Evolutionary conservation across 352 stramenopile genomes (phyloP), one percentile per base, ranked within the genome.

Genomic region (Pythium insidiosum): DNA sequence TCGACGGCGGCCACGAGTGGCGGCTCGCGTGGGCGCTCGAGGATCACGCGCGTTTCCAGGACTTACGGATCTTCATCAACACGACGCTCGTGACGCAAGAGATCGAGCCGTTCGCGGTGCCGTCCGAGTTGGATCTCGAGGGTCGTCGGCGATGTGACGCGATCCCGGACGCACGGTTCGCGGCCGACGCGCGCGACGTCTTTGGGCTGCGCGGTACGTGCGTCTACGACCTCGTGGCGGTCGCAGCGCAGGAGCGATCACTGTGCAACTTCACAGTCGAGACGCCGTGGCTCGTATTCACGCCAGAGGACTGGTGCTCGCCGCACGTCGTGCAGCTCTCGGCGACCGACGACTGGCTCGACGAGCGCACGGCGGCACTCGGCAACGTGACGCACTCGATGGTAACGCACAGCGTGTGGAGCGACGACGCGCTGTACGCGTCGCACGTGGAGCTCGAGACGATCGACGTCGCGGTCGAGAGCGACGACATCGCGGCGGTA

Each of bases 281-380:
- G 24, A 81, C 78, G 24, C 78, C 78, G n/a, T 83, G 73, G 66
- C 66, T 86, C 24, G 68, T 87, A 11, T 87, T 87, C 61, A 73
- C 72, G 0, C 70, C 70, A 0, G 58, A 67, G 36, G 75, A 88
- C 34, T 90, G 78, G 78, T 90, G 73, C 43, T 5, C 68, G 12
- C 68, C 73, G 0, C 73, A 90, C 36, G 51, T 42, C 29, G 66
- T 90, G 3, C 21, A 54, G 9, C 58, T 90, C 1, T 33, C 48
- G 2, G 53, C 68, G 5, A 68, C 84, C 9, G 65, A 88, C 38
- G 77, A 90, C 38, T 73, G 49, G 16, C 38, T 90, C 0, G 77
- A 88, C 12, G 77, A 90, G 21, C 38, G 38, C 13, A 73, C 69
- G 6, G 29, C 56, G 4, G 12, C 58, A 24, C 67, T 68, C 23